Evolutionary conservation across 2,329 filamentous ascomycete species (phyloP).

Genomic region (Fusarium sp.): DNA sequence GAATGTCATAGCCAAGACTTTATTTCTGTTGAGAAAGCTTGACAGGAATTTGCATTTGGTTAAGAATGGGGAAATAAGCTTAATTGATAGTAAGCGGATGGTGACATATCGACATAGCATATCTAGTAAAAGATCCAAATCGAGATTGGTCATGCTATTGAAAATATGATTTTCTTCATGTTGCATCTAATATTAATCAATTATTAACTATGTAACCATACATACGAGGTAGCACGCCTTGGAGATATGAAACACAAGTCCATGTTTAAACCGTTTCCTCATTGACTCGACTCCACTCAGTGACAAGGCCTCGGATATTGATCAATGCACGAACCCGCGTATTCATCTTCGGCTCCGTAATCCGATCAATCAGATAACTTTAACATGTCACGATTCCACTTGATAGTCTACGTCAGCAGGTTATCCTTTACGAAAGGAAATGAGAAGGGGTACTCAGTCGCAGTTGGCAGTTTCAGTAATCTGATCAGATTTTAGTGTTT

Average conservation of each 20-base stretch:
- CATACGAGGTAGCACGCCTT: not conserved
- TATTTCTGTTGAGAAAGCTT: not conserved
- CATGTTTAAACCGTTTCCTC: not conserved
- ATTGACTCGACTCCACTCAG: not conserved
- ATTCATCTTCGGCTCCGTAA: not conserved
- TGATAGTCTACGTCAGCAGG: not conserved
- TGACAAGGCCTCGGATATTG: not conserved
- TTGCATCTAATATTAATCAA: not conserved
- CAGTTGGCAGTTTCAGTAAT: not conserved
- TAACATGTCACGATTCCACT: not conserved
- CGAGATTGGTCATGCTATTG: not conserved
- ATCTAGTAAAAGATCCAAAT: not conserved
- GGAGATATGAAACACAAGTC: constrained; percentile 2
- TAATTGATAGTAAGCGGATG: not conserved
- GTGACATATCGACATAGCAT: not conserved
- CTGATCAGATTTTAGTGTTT: not conserved
- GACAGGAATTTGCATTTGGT: not conserved
- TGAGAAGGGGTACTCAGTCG: not conserved
- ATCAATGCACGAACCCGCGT: not conserved
- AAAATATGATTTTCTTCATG: not conserved
- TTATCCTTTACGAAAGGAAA: not conserved
- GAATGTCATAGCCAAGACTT: not conserved
- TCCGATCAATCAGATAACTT: constrained; percentile 1
- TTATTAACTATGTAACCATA: not conserved
- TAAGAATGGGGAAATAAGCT: not conserved